Evolutionary conservation across 768 basidiomycete genomes (phyloP), one percentile per base, ranked within the genome.

Genomic region (Termitomyces sp.): DNA sequence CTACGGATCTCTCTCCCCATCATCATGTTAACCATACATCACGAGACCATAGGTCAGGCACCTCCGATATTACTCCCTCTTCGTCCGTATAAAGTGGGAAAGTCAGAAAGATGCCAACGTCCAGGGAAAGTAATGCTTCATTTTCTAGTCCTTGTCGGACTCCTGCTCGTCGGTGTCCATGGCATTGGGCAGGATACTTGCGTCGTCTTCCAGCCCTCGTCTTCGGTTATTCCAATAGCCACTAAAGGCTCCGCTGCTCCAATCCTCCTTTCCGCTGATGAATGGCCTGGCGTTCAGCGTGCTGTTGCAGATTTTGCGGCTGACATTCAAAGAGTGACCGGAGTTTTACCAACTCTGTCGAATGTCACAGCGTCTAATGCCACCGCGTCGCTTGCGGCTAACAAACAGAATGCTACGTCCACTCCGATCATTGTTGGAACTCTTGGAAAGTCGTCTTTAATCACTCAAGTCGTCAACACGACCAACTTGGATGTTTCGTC

Each of bases 361-460:
- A 89, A 88, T 62, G 67, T 76, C 18, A 64, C 75, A 13, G 51
- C 37, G n/a, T 69, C 74, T 27, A 89, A 88, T 62, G 66, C 76
- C 14, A 64, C 75, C 7, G 50, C 63, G 14, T 64, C 69, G 36
- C 58, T 71, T 8, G 60, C 72, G 5, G 59, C 71, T 3, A 42
- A 34, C 2, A 26, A 56, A 6, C 26, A 22, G 14, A 53, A 57
- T 37, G n/a, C 42, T 16, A 59, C 71, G 2, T 52, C 37, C 4
- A 65, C 69, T 2, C 79, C 81, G 7, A 80, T 90, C 61, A 82
- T 90, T 55, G 74, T 88, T 22, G 87, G 87, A 16, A 86, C 85
- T 4, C 74, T 87, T 9, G 83, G 81, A 29, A 76, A 84, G 62
- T 82, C 82, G 0, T 74, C 79, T 39, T 66, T 85, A 51, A 80